Conservation (phyloP, 805 yeast species). For the Teunomyces barrocoloradensis region DNA sequence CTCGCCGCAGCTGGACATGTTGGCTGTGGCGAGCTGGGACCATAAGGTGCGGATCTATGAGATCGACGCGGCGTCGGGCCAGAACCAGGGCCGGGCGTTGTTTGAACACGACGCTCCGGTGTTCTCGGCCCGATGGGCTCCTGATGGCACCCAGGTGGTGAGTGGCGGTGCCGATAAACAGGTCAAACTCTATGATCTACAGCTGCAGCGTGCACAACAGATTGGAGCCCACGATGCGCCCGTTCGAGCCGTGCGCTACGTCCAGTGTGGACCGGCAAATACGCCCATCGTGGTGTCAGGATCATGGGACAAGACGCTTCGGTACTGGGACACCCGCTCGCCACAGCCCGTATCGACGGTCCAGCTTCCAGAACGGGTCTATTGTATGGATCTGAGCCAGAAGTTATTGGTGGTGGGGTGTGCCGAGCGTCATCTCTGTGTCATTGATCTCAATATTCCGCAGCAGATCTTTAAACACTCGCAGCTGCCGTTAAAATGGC, state of each 20-base stretch:
- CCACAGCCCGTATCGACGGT: conserved; percentile 80
- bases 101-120: conserved; percentile 91
- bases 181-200: conserved; percentile 78
- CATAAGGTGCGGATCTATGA: conserved; percentile 92
- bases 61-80: conserved; percentile 65
- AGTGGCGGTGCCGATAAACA: conserved; percentile 91
- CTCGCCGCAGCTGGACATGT: conserved; percentile 79
- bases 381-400: conserved; percentile 80
- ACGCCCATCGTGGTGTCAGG: conserved; percentile 84
- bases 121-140: conserved; percentile 74
- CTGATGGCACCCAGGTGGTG: conserved; percentile 83
- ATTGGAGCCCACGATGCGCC: conserved; percentile 85
- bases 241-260: conserved; percentile 70
- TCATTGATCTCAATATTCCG: conserved; percentile 81
- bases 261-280: conserved; percentile 80
- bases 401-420: conserved; percentile 88
- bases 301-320: conserved; percentile 94
- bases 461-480: conserved; percentile 71
- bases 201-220: conserved; percentile 76
- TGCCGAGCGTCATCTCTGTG: conserved; percentile 80
- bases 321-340: conserved; percentile 92
- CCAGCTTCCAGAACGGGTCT: conserved; percentile 85
- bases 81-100: conserved; percentile 82
- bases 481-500: conserved; percentile 82
- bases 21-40: conserved; percentile 92